Evolutionary conservation across 2,329 filamentous ascomycete species (phyloP), one percentile per base, ranked within the genome.

Genomic region (Fusarium sacchari): DNA sequence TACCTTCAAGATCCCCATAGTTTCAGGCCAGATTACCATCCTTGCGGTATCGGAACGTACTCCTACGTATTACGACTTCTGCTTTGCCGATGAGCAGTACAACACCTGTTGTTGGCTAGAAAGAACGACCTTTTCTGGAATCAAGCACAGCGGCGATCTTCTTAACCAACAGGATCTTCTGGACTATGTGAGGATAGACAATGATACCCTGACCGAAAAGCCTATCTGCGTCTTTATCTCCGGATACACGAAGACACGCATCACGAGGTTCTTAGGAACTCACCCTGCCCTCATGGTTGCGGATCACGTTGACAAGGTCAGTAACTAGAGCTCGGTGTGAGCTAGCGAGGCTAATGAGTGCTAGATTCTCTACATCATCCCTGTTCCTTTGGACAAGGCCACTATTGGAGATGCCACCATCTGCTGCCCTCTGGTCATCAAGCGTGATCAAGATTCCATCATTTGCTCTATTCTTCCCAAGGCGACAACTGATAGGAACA

Each of bases 51-150:
- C 67, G 4, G 40, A 34, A 10, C 34, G 50, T 0, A 42, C 37
- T 5, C 67, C 67, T 10, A 69, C 67, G 1, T 69, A 69, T 10
- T 69, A 69, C 30, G 67, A 69, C 10, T 64, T 69, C 1, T 69
- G 67, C 7, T 69, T 69, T 6, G 65, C 58, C 0, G 57, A 69
- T 6, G 2, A 20, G 1, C 36, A 69, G 0, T 30, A 44, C 7
- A 69, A 58, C 2, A 22, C 67, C 0, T 69, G 58, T 4, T 69
- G 65, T 5, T 69, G 67, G 66, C 4, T 28, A 0, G 50, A 40
- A 1, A 17, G 22, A 13, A 30, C 43, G 1, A 47, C 39, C 2
- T 50, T 69, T 30, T 15, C n/a, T 7, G 67, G 67, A 3, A 64
- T 69, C 12, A 36, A 15, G 3, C 67, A 69, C 14, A 69, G 67